Percentiles rank a stretch among this genome's conserved stretches.
Conservation (phyloP, 1,284 basidiomycete species). For the Trichosporon coremiiforme region DNA sequence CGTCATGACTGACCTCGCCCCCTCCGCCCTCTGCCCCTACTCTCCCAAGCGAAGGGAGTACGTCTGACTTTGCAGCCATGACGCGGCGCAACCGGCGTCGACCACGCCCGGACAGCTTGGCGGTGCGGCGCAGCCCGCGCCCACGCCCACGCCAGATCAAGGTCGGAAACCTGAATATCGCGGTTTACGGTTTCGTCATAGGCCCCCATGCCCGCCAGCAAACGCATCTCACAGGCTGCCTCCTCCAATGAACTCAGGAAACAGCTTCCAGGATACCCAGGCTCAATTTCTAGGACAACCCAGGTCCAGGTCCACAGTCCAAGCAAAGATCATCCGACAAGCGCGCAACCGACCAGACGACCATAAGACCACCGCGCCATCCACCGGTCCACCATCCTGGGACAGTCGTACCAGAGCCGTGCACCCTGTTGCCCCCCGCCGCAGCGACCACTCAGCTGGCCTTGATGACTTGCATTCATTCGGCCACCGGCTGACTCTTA, state of each 20-base stretch:
- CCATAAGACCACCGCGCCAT: no score
- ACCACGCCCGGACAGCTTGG: background rate
- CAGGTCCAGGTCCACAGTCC: background rate
- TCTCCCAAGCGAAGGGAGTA: background rate
- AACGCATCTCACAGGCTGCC: constrained; percentile 5
- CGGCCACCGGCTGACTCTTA: background rate
- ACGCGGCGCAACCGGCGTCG: no score
- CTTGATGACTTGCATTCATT: background rate
- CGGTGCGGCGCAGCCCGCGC: no score
- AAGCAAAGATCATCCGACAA: background rate
- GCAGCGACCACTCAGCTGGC: background rate
- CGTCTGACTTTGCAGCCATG: background rate
- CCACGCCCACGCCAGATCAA: background rate
- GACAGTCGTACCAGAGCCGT: no score
- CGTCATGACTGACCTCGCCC: background rate
- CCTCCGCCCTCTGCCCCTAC: no score
- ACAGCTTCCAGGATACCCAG: background rate
- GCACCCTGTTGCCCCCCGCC: background rate
- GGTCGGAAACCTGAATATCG: background rate
- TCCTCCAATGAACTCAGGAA: background rate
- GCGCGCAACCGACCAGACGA: background rate
- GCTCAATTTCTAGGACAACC: no score
- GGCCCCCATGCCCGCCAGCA: background rate
- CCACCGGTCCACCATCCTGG: no score
- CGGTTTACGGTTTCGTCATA: constrained; percentile 7